Evolutionary conservation across 345 rosid genomes (phyloP).

Genomic region (Citrus mangshanensis): DNA sequence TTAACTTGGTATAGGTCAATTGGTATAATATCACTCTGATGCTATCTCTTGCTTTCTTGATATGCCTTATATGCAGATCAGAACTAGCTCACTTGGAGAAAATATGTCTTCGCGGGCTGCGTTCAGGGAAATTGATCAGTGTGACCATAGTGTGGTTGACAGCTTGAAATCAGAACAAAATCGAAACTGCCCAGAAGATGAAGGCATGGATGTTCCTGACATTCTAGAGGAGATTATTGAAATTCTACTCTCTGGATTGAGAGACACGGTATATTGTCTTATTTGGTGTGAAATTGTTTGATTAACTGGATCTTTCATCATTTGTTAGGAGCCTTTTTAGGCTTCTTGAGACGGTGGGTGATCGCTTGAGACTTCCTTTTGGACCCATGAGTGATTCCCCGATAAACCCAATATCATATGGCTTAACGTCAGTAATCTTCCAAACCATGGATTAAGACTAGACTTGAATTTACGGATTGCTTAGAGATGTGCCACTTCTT

Average conservation of each 20-base stretch:
- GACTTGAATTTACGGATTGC: slow-evolving; percentile 3
- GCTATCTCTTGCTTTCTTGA: slow-evolving; percentile 22
- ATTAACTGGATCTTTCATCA: background rate
- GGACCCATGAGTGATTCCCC: background rate
- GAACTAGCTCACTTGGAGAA: slow-evolving; percentile 57
- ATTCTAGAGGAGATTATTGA: slow-evolving; percentile 86
- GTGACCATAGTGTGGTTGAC: slow-evolving; percentile 23
- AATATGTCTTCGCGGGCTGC: slow-evolving; percentile 42
- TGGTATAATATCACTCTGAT: slow-evolving; percentile 7
- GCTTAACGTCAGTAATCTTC: background rate
- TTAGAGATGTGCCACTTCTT: background rate
- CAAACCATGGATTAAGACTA: background rate
- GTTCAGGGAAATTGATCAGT: slow-evolving; percentile 33
- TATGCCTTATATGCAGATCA: slow-evolving; percentile 44
- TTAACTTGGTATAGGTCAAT: background rate
- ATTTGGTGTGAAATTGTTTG: slow-evolving; percentile 3
- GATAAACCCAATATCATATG: background rate
- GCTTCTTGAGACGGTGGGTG: background rate
- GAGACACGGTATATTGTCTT: slow-evolving; percentile 69
- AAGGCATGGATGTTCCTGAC: slow-evolving; percentile 87
- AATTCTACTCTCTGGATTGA: slow-evolving; percentile 80
- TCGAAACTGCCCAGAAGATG: slow-evolving; percentile 45
- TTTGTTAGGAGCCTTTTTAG: background rate
- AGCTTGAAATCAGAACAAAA: slow-evolving; percentile 30
- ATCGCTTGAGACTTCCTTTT: background rate